phyloP scores from a whole-genome alignment of 768 basidiomycete species.

The Ramaria sp. region DNA sequence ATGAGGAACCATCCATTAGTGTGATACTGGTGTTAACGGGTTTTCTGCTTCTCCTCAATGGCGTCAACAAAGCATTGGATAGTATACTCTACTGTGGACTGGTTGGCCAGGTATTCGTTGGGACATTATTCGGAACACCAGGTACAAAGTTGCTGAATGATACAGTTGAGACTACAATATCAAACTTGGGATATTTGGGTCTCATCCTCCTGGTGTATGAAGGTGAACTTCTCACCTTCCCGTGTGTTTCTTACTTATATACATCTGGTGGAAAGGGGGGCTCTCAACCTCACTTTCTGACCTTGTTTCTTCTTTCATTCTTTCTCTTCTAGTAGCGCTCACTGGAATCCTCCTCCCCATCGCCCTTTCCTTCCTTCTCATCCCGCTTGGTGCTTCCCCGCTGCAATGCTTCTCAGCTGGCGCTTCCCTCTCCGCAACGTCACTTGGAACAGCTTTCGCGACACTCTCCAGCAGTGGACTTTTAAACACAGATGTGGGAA shows the following conservation, averaged over 20 bases:
- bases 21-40: constrained; percentile 35
- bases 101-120: constrained; percentile 43
- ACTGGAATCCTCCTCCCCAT: constrained; percentile 44
- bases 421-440: constrained; percentile 50
- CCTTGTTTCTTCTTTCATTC: constrained; percentile 32
- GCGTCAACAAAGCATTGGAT: constrained; percentile 32
- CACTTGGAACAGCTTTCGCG: constrained; percentile 56
- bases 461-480: constrained; percentile 37
- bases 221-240: constrained; percentile 17
- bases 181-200: constrained; percentile 15
- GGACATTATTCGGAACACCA: constrained; percentile 45
- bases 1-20: constrained; percentile 18
- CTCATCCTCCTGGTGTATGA: constrained; percentile 44
- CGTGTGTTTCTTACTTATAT: neutral
- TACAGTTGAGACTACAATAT: neutral
- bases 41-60: constrained; percentile 45
- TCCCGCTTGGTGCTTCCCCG: constrained; percentile 27
- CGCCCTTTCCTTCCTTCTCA: constrained; percentile 33
- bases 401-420: constrained; percentile 51
- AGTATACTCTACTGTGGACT: constrained; percentile 32
- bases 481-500: constrained; percentile 38
- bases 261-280: constrained; percentile 35
- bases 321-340: constrained; percentile 38
- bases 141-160: constrained; percentile 32
- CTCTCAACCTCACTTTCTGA: constrained; percentile 37